A percentile compares a stretch with the other conserved stretches of the same genome.
Evolutionary conservation across 2,329 filamentous ascomycete genomes (phyloP).

Genomic region (Fusarium continuum): DNA sequence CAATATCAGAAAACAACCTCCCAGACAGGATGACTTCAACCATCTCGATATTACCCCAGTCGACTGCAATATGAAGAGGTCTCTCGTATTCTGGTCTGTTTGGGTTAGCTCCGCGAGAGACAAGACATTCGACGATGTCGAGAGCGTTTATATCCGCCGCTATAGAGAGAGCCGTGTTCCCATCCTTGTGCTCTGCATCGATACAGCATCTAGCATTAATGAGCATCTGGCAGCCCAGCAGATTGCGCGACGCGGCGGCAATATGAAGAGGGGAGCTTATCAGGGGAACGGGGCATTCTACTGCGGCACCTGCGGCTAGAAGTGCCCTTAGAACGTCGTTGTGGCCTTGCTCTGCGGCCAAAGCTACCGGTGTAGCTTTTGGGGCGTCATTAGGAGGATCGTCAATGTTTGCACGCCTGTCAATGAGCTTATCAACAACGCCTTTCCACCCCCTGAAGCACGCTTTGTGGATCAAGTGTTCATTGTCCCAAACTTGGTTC

Average conservation of each 20-base stretch:
- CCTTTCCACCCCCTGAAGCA: constrained; percentile 22
- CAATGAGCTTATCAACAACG: constrained; percentile 27
- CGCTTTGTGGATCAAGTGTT: constrained; percentile 26
- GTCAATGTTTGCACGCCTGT: constrained; percentile 20
- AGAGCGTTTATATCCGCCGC: constrained; percentile 9
- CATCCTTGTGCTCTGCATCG: constrained; percentile 4
- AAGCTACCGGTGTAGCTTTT: constrained; percentile 26
- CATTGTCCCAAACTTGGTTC: constrained; percentile 12
- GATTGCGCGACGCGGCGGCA: constrained; percentile 9
- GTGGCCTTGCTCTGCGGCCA: constrained; percentile 16
- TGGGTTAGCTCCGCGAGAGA: constrained; percentile 20
- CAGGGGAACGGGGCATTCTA: constrained; percentile 6
- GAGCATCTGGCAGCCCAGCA: constrained; percentile 14
- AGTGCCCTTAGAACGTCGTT: constrained; percentile 14
- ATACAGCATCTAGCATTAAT: constrained; percentile 25
- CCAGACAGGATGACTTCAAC: constrained; percentile 12
- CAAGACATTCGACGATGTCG: constrained; percentile 19
- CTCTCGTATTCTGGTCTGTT: constrained; percentile 16
- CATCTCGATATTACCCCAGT: constrained; percentile 20
- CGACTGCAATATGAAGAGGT: constrained; percentile 22
- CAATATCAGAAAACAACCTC: constrained; percentile 1
- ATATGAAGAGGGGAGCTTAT: constrained; percentile 22
- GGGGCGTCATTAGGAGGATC: constrained; percentile 15
- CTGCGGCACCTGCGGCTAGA: constrained; percentile 19
- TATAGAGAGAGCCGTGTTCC: constrained; percentile 17